These are phyloP conservation scores for Fusarium sp. DNA, from an alignment of 2,329 filamentous ascomycete species.

Conservation along the genomic window DNA sequence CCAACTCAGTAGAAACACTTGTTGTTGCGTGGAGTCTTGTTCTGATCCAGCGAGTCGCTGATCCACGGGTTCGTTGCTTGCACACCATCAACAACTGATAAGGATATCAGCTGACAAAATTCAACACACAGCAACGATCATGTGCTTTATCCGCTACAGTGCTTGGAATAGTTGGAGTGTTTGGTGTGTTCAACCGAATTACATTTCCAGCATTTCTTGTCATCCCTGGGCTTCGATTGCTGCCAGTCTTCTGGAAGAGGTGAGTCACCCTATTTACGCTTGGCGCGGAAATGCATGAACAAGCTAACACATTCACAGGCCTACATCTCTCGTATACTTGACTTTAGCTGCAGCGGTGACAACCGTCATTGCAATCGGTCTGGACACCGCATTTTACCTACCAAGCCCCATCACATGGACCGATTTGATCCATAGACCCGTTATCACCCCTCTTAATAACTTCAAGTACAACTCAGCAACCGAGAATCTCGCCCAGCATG, in stretches of 20 bases:
- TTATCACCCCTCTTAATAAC: conserved; percentile 83
- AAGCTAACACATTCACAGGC: conserved; percentile 54
- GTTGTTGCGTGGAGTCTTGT: conserved; percentile 94
- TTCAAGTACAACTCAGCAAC: conserved; percentile 78
- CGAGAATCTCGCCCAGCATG: conserved; percentile 78
- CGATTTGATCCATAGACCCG: conserved; percentile 71
- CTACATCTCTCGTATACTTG: conserved; percentile 71
- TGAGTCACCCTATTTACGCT: conserved; percentile 55
- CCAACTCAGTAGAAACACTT: conserved; percentile 95
- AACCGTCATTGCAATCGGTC: conserved; percentile 76
- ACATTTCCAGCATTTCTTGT: conserved; percentile 95
- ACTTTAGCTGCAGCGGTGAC: conserved; percentile 74
- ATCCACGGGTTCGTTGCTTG: conserved; percentile 72
- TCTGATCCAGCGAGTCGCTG: conserved; percentile 85
- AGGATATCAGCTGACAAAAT: conserved; percentile 41
- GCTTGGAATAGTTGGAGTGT: conserved; percentile 83
- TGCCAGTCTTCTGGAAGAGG: conserved; percentile 88
- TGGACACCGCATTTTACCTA: conserved; percentile 88
- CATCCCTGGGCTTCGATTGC: conserved; percentile 82
- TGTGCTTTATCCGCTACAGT: conserved; percentile 80
- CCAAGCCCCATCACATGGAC: conserved; percentile 71
- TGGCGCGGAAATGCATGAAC: conserved; percentile 10
- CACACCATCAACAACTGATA: conserved; percentile 4
- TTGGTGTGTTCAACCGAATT: conserved; percentile 95
- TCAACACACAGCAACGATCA: conserved; percentile 70